These are phyloP conservation scores for Herpetomonas samuelpessoai DNA, from an alignment of 208 protist species.

Conservation along the genomic window DNA sequence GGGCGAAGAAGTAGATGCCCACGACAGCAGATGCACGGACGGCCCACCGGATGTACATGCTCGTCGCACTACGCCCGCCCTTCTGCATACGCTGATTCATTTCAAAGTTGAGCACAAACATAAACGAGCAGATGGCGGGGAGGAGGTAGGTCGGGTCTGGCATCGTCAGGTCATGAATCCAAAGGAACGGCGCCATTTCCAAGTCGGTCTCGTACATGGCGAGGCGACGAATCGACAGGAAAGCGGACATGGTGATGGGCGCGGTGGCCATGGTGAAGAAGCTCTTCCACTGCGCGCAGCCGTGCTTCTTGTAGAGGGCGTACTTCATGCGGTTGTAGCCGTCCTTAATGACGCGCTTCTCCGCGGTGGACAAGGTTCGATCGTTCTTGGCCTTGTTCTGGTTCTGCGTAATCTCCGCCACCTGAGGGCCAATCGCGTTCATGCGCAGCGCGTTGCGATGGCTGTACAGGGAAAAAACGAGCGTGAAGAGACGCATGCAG, in stretches of 20 bases:
- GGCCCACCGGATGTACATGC: conserved; percentile 80
- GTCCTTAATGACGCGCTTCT: conserved; percentile 85
- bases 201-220: conserved; percentile 84
- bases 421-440: conserved; percentile 64
- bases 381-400: conserved; percentile 81
- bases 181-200: conserved; percentile 81
- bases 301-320: conserved; percentile 79
- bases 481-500: conserved; percentile 67
- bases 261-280: conserved; percentile 70
- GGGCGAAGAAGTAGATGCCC: conserved; percentile 77
- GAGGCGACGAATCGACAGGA: conserved; percentile 79
- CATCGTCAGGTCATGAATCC: conserved; percentile 83
- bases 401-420: conserved; percentile 76
- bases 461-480: conserved; percentile 78
- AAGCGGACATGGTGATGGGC: conserved; percentile 80
- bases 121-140: conserved; percentile 68
- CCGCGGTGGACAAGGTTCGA: conserved; percentile 68
- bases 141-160: conserved; percentile 82
- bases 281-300: conserved; percentile 80
- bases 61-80: conserved; percentile 64
- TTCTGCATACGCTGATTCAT: conserved; percentile 86
- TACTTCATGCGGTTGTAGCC: conserved; percentile 86
- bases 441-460: conserved; percentile 83
- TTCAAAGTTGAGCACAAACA: conserved; percentile 90
- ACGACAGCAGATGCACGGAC: conserved; percentile 57